Percentiles rank a stretch among this genome's conserved stretches.
These are phyloP conservation scores for Clavaria fumosa DNA, from an alignment of 768 basidiomycete genomes.

Conservation along the genomic window DNA sequence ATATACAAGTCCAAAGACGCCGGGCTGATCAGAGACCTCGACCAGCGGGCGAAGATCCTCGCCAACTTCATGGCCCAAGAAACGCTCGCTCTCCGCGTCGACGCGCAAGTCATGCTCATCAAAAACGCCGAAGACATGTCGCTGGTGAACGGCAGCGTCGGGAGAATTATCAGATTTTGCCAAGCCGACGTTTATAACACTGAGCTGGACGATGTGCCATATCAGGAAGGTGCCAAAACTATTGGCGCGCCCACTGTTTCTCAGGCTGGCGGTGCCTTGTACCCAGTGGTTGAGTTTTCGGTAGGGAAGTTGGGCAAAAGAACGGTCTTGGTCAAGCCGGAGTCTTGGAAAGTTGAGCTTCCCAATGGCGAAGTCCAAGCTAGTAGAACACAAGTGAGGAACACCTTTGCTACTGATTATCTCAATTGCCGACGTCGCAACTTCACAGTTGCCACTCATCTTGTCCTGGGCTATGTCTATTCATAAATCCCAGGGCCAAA, in stretches of 20 bases:
- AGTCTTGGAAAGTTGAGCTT: conserved; percentile 75
- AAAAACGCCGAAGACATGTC: conserved; percentile 87
- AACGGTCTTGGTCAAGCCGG: conserved; percentile 45
- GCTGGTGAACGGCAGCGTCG: conserved; percentile 92
- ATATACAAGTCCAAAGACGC: conserved; percentile 47
- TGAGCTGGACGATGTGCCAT: conserved; percentile 22
- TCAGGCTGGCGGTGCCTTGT: conserved; percentile 15
- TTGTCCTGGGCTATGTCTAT: conserved; percentile 97
- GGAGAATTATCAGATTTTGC: conserved; percentile 62
- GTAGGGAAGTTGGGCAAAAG: conserved; percentile 40
- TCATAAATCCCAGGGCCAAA: conserved; percentile 97
- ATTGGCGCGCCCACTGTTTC: conserved; percentile 19
- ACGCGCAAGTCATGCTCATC: conserved; percentile 89
- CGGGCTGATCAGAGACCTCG: conserved; percentile 35
- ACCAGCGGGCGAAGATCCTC: conserved; percentile 63
- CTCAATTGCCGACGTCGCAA: background rate
- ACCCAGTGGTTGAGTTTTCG: conserved; percentile 70
- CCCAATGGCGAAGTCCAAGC: conserved; percentile 79
- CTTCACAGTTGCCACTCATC: conserved; percentile 61
- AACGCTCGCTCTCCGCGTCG: conserved; percentile 50
- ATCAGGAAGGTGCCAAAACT: conserved; percentile 17
- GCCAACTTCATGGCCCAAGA: conserved; percentile 83
- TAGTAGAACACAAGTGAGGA: conserved; percentile 57
- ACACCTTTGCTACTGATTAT: conserved; percentile 2
- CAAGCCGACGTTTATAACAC: conserved; percentile 35